These are phyloP conservation scores for Cladorrhinum sp. DNA, from an alignment of 2,329 filamentous ascomycete species.

Conservation along the genomic window DNA sequence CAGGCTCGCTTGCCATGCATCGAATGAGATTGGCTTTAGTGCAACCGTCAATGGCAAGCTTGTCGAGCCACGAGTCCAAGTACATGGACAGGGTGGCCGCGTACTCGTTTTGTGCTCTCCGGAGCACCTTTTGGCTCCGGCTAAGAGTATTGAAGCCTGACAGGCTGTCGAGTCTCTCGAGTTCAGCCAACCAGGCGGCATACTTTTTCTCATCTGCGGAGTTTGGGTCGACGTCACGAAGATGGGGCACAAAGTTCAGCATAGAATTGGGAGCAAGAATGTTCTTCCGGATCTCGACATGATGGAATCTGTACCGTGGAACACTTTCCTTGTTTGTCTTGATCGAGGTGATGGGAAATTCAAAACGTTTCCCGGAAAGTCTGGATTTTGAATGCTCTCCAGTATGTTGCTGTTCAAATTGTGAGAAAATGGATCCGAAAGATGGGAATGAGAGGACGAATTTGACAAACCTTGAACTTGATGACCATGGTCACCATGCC, in stretches of 20 bases:
- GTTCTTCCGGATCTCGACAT: slow-evolving; percentile 58
- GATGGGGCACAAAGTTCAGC: slow-evolving; percentile 58
- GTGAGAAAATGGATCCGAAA: slow-evolving; percentile 14
- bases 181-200: slow-evolving; percentile 54
- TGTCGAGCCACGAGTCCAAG: slow-evolving; percentile 52
- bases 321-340: slow-evolving; percentile 51
- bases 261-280: slow-evolving; percentile 59
- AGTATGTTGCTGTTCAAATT: slow-evolving; percentile 22
- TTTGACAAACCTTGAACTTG: slow-evolving; percentile 46
- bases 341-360: slow-evolving; percentile 40
- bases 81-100: slow-evolving; percentile 52
- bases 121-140: slow-evolving; percentile 47
- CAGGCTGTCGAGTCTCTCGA: slow-evolving; percentile 56
- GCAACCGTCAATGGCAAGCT: slow-evolving; percentile 49
- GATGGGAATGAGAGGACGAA: background rate
- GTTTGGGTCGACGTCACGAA: slow-evolving; percentile 55
- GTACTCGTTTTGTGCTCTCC: slow-evolving; percentile 50
- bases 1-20: slow-evolving; percentile 48
- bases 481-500: slow-evolving; percentile 44
- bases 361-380: slow-evolving; percentile 11
- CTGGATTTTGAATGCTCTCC: slow-evolving; percentile 24
- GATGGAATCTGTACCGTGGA: slow-evolving; percentile 57
- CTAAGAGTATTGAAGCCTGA: slow-evolving; percentile 56
- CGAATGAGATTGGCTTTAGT: slow-evolving; percentile 52
- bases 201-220: slow-evolving; percentile 51